Conservation (phyloP, 441 rosid species). For the Omphalea diandra region DNA sequence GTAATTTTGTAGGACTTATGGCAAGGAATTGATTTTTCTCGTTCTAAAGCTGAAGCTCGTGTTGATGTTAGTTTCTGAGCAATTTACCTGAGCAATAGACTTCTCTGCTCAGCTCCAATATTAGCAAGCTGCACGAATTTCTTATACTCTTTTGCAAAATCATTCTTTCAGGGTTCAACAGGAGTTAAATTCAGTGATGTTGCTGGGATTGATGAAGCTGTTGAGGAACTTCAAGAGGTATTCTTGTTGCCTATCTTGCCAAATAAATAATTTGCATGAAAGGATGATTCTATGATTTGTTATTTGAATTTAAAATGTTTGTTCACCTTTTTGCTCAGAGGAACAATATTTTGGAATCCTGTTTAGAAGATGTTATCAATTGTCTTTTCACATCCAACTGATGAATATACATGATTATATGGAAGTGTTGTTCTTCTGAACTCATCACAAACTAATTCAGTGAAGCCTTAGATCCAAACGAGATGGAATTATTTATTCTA, state of each 20-base stretch:
- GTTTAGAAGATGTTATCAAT: neutral
- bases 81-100: slow-evolving; percentile 18
- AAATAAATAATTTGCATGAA: slow-evolving; percentile 4
- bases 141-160: slow-evolving; percentile 23
- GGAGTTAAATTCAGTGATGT: slow-evolving; percentile 88
- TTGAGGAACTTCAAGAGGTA: slow-evolving; percentile 98
- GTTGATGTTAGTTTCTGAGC: slow-evolving; percentile 69
- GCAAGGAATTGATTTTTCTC: slow-evolving; percentile 97
- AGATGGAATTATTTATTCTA: neutral
- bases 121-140: slow-evolving; percentile 20
- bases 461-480: neutral
- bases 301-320: slow-evolving; percentile 10
- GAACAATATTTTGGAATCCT: neutral
- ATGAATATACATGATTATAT: neutral
- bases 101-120: slow-evolving; percentile 5
- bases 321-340: neutral
- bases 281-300: neutral
- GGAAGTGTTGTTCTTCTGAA: neutral
- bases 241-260: slow-evolving; percentile 16
- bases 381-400: neutral
- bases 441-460: neutral
- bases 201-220: slow-evolving; percentile 98
- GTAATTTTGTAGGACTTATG: slow-evolving; percentile 72
- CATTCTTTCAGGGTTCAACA: slow-evolving; percentile 75
- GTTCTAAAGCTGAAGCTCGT: slow-evolving; percentile 98